Percentiles rank a stretch among this genome's conserved stretches.
phyloP scores from a whole-genome alignment of 140 eudicot genomes.

The Senecio squalidus region DNA sequence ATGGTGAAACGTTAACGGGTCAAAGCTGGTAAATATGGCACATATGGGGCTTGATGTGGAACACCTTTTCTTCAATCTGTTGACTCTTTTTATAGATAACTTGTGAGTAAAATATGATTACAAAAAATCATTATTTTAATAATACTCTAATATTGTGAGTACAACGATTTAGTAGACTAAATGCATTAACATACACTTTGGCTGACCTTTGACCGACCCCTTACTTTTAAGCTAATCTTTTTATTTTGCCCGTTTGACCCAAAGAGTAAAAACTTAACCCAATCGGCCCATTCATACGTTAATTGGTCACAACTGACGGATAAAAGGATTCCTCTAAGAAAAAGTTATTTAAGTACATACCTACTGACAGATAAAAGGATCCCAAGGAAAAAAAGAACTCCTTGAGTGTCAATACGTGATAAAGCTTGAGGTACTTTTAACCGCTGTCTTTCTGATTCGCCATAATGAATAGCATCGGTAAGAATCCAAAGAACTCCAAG shows the following conservation, averaged over 20 bases:
- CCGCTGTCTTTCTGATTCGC: constrained; percentile 85
- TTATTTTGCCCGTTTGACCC: no score
- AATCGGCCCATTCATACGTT: no score
- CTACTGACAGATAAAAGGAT: constrained; percentile 97
- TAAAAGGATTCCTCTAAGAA: background rate
- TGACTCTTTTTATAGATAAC: no score
- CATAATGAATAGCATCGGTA: constrained; percentile 96
- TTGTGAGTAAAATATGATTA: no score
- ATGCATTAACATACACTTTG: background rate
- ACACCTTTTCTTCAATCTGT: background rate
- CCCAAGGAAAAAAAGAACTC: constrained; percentile 93
- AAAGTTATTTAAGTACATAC: constrained; percentile 26
- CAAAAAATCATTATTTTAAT: no score
- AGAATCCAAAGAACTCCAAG: constrained; percentile 95
- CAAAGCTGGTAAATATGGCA: no score
- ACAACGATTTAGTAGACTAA: background rate
- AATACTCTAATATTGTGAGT: background rate
- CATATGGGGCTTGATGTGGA: background rate
- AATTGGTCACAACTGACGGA: no score
- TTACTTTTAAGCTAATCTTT: no score
- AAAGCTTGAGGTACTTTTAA: constrained; percentile 98
- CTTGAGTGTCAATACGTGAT: constrained; percentile 97
- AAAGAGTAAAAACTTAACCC: no score
- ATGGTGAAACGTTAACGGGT: no score
- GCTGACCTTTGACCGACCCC: background rate